phyloP scores from a whole-genome alignment of 345 rosid genomes.

The Citrus trifoliata region DNA sequence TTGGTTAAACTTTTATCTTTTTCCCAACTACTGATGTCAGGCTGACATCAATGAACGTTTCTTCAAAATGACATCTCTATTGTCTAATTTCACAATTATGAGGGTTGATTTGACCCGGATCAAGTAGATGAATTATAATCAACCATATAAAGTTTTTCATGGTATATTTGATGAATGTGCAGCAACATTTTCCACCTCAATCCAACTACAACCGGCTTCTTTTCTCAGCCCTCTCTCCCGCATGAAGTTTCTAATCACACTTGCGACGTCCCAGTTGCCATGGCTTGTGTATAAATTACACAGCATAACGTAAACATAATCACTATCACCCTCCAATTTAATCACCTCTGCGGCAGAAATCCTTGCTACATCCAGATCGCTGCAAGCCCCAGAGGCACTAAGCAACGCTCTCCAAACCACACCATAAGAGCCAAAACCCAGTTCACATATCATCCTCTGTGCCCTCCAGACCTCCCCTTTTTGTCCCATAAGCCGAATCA shows the following conservation, averaged over 20 bases:
- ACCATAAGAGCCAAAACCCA: conserved; percentile 40
- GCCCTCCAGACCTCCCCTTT: conserved; percentile 48
- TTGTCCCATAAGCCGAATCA: conserved; percentile 61
- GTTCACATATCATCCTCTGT: conserved; percentile 37
- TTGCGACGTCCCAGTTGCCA: conserved; percentile 59
- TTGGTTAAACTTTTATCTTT: no score
- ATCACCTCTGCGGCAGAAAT: conserved; percentile 47
- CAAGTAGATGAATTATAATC: not conserved
- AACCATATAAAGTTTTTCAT: not conserved
- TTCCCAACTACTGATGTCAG: no score
- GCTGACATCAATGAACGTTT: not conserved
- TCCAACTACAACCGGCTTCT: conserved; percentile 71
- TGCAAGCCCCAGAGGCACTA: conserved; percentile 50
- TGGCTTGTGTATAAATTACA: conserved; percentile 56
- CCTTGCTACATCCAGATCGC: conserved; percentile 46
- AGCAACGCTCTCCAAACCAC: conserved; percentile 73
- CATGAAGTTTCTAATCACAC: conserved; percentile 62
- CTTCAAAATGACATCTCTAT: no score
- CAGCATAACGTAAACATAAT: conserved; percentile 57
- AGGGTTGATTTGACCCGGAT: not conserved
- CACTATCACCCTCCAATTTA: conserved; percentile 51
- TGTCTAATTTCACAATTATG: not conserved
- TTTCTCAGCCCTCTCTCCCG: conserved; percentile 47
- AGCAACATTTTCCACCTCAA: conserved; percentile 34
- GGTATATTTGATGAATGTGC: not conserved